Evolutionary conservation across 2,329 filamentous ascomycete genomes (phyloP).

Genomic region (Sporothrix humicola): DNA sequence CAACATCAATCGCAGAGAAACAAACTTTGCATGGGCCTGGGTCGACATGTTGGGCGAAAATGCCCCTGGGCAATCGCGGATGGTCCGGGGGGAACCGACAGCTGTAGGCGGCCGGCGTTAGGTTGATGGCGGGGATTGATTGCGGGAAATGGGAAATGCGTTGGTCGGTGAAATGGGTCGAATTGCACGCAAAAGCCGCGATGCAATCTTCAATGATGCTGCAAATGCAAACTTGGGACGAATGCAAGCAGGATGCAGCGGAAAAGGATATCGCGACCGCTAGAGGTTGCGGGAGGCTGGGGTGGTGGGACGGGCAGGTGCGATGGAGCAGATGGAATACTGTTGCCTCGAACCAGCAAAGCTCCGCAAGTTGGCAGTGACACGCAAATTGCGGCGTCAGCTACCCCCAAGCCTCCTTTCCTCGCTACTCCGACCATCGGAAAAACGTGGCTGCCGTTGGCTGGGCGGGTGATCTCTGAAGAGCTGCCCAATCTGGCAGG

Average conservation of each 20-base stretch:
- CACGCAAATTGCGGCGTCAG: conserved; percentile 36
- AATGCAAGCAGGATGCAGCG: neutral
- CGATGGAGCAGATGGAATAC: neutral
- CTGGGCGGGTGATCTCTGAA: neutral
- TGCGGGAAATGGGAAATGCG: neutral
- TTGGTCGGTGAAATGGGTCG: neutral
- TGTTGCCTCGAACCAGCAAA: conserved; percentile 30
- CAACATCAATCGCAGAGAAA: neutral
- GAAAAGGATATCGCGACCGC: conserved; percentile 23
- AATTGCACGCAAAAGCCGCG: conserved; percentile 10
- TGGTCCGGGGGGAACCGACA: conserved; percentile 30
- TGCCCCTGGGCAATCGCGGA: conserved; percentile 28
- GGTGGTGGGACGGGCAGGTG: conserved; percentile 28
- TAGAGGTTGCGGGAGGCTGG: conserved; percentile 26
- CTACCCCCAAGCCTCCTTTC: neutral
- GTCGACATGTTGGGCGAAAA: conserved; percentile 37
- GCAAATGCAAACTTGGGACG: neutral
- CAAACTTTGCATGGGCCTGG: conserved; percentile 38
- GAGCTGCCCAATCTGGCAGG: conserved; percentile 19
- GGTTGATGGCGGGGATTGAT: conserved; percentile 5
- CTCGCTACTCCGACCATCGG: conserved; percentile 22
- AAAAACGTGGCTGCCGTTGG: conserved; percentile 34
- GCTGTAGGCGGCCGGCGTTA: neutral
- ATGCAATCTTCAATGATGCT: neutral
- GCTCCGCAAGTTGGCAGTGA: conserved; percentile 26